A percentile compares a stretch with the other conserved stretches of the same genome.
Conservation (phyloP, 768 basidiomycete genomes). For the Rubroboletus pulcherrimus region DNA sequence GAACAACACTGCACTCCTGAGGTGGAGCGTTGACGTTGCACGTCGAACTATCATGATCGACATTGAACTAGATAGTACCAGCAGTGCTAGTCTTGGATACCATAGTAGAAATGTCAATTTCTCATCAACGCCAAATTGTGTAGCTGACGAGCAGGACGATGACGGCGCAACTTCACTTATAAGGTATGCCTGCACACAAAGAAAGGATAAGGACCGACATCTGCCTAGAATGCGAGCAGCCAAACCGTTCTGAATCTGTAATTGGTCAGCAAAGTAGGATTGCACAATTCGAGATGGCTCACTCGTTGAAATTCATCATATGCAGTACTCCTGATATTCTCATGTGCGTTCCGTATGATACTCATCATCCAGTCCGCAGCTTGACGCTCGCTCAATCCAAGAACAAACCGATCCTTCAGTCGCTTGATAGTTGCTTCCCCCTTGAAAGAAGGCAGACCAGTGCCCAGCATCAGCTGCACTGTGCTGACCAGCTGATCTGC, state of each 20-base stretch:
- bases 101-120: neutral
- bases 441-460: constrained; percentile 94
- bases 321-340: constrained; percentile 88
- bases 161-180: constrained; percentile 16
- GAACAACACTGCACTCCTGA: neutral
- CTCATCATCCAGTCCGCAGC: constrained; percentile 94
- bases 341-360: constrained; percentile 87
- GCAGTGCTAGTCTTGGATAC: neutral
- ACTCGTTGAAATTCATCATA: constrained; percentile 97
- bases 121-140: neutral
- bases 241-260: constrained; percentile 49
- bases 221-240: neutral
- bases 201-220: neutral
- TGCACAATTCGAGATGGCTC: constrained; percentile 23
- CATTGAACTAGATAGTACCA: neutral
- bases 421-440: constrained; percentile 89
- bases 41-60: neutral
- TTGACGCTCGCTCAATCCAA: constrained; percentile 78
- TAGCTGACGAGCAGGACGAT: neutral
- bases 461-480: constrained; percentile 90
- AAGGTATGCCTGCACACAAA: constrained; percentile 27
- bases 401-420: constrained; percentile 81
- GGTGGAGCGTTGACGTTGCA: neutral
- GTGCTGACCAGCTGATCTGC: constrained; percentile 87
- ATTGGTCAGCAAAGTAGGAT: constrained; percentile 3